These are phyloP conservation scores for Vitellaria paradoxa DNA, from an alignment of 179 eudicot species.

Conservation along the genomic window DNA sequence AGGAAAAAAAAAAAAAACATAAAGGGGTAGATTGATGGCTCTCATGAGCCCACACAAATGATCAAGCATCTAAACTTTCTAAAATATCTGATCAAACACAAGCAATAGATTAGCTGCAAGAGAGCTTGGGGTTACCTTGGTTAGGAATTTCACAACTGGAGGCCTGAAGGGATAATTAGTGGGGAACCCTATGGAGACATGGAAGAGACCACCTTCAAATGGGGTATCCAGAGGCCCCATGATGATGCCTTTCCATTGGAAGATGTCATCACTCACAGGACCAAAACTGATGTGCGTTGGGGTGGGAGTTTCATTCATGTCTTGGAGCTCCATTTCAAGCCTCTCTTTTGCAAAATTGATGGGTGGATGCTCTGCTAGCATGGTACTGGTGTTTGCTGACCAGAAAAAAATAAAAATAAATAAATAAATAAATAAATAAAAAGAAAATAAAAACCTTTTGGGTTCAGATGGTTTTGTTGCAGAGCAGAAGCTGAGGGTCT, in stretches of 20 bases:
- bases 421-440: no score
- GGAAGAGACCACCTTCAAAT: background rate
- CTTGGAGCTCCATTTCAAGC: constrained; percentile 6
- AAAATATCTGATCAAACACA: no score
- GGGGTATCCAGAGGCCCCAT: background rate
- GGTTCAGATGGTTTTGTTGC: no score
- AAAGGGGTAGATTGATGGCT: no score
- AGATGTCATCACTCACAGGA: constrained; percentile 1
- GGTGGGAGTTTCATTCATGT: background rate
- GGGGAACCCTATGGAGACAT: background rate
- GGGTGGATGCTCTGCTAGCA: background rate
- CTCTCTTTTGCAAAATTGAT: background rate
- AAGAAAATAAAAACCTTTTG: no score
- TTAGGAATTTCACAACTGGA: background rate
- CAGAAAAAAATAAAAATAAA: no score
- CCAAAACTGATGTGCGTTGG: constrained; percentile 11
- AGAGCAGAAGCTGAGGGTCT: no score
- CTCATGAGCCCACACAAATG: no score
- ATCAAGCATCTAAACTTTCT: no score
- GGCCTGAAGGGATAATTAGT: constrained; percentile 3
- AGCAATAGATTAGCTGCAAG: no score
- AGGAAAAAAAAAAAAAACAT: no score
- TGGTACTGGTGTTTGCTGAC: background rate
- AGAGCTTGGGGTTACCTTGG: constrained; percentile 4
- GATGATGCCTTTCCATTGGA: constrained; percentile 8